Base-by-base conservation (phyloP, 2,329 filamentous ascomycete species). In the Sclerotiophoma versabilis region DNA sequence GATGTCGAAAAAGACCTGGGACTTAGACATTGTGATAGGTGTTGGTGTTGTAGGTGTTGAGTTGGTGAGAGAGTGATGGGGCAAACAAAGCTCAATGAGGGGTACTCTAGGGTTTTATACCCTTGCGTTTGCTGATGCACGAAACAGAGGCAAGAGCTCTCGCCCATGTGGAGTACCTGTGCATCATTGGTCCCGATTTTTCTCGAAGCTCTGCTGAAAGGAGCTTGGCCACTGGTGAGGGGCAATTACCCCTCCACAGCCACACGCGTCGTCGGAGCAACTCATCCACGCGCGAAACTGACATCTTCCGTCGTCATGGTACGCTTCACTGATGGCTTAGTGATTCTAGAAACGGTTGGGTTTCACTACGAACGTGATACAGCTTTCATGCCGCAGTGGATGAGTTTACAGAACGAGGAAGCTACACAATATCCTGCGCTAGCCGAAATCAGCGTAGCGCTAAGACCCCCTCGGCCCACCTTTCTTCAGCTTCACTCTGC, bases 1-100 rank as follows among this genome's bases (percentile, higher is more conserved):
- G 76, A 98, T 87, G 80, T 98, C 93, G 77, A 99, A 97, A 81
- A 88, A 99, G 79, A 96, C 93, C 67, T 89, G 87, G 75, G 86
- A 87, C 72, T 68, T 68, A 19, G 65, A 57, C 65, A 68, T 68
- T 50, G 45, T 68, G 65, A 63, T 66, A 57, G 41, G 57, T 54
- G 41, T 12, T 53, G 55, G 41, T 49, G 48, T 30, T 30, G 57
- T 32, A 48, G 37, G 49, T 54, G n/a, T 44, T 30, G 53, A 26
- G 53, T 52, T 41, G 54, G 53, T 62, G 57, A 48, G 49, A 53
- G 51, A 54, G 14, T 17, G 51, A 49, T 46, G 45, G 45, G 45
- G 51, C 51, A 45, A 42, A 39, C 33, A 34, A 36, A 45, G 51
- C 51, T 49, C 45, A 49, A 45, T 45, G 45, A 49, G 39, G 51